These are phyloP conservation scores for Backusella mclennaniae DNA, from an alignment of 192 early-diverging fungal species.

Conservation along the genomic window DNA sequence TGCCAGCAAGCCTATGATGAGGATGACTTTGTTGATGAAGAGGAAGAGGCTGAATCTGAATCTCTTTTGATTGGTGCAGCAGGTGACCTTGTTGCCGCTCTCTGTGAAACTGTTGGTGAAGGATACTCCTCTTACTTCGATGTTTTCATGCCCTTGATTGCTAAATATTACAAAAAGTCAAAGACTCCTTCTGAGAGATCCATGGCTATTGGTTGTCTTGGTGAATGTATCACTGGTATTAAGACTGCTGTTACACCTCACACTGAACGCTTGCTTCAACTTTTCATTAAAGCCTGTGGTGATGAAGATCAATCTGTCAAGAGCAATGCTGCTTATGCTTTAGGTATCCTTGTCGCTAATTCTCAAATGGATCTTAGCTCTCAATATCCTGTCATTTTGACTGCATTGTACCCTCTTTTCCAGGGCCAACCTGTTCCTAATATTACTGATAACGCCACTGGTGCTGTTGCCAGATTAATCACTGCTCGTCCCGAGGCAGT, in stretches of 20 bases:
- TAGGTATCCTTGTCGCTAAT: conserved; percentile 71
- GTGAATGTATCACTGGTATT: conserved; percentile 72
- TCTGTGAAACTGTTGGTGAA: conserved; percentile 72
- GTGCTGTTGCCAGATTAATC: conserved; percentile 77
- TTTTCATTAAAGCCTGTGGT: conserved; percentile 68
- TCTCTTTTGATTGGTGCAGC: conserved; percentile 76
- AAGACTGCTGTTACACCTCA: conserved; percentile 56
- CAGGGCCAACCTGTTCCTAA: conserved; percentile 48
- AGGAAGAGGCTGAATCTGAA: conserved; percentile 85
- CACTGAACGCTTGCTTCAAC: conserved; percentile 63
- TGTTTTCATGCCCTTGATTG: conserved; percentile 78
- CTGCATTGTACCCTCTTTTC: conserved; percentile 65
- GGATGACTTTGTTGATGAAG: conserved; percentile 67
- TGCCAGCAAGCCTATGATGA: conserved; percentile 74
- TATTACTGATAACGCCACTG: conserved; percentile 75
- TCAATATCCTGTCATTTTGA: conserved; percentile 62
- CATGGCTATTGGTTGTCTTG: conserved; percentile 87
- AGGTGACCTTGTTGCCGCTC: conserved; percentile 77
- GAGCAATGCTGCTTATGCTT: conserved; percentile 84
- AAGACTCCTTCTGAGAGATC: conserved; percentile 76
- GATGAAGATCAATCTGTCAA: conserved; percentile 82
- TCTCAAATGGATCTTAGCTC: conserved; percentile 65
- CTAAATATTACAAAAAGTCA: conserved; percentile 75
- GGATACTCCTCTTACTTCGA: conserved; percentile 75
- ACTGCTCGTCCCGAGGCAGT: conserved; percentile 65